Conservation (phyloP, 2,329 filamentous ascomycete genomes). For the Colletotrichum acutatum region DNA sequence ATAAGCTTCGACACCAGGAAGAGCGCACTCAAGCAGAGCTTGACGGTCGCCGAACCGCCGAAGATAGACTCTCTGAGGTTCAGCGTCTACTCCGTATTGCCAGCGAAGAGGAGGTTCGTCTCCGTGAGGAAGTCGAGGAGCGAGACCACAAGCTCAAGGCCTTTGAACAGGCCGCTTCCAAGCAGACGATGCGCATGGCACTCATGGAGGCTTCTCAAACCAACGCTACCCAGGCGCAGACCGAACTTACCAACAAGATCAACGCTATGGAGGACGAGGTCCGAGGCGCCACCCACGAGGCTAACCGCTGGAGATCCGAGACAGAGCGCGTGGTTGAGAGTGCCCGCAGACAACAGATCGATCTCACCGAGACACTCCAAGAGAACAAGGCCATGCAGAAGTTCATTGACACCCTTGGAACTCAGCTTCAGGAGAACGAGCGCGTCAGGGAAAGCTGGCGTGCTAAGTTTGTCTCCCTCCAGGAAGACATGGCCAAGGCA, state of each 20-base stretch:
- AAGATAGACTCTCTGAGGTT: constrained; percentile 79
- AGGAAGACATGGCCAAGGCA: constrained; percentile 86
- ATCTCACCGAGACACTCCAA: constrained; percentile 59
- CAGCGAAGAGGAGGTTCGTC: constrained; percentile 77
- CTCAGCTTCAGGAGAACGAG: constrained; percentile 87
- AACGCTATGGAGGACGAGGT: constrained; percentile 66
- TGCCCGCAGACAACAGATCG: constrained; percentile 59
- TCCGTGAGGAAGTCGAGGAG: constrained; percentile 75
- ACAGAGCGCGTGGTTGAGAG: constrained; percentile 68
- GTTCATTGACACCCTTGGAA: constrained; percentile 77
- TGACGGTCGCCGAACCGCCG: constrained; percentile 70
- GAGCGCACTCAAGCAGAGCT: constrained; percentile 73
- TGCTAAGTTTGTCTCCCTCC: constrained; percentile 83
- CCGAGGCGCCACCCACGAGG: constrained; percentile 65
- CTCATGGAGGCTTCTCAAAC: constrained; percentile 75
- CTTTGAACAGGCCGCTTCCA: constrained; percentile 65
- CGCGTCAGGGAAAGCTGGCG: constrained; percentile 86
- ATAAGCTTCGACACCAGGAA: constrained; percentile 72
- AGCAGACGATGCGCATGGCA: constrained; percentile 70
- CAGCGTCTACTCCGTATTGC: constrained; percentile 75
- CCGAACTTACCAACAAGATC: constrained; percentile 66
- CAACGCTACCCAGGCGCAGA: constrained; percentile 63
- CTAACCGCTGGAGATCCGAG: constrained; percentile 70
- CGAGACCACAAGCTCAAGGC: constrained; percentile 74
- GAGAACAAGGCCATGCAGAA: constrained; percentile 80